phyloP scores from a whole-genome alignment of 2,329 filamentous ascomycete genomes.

The Parafenestella ontariensis region DNA sequence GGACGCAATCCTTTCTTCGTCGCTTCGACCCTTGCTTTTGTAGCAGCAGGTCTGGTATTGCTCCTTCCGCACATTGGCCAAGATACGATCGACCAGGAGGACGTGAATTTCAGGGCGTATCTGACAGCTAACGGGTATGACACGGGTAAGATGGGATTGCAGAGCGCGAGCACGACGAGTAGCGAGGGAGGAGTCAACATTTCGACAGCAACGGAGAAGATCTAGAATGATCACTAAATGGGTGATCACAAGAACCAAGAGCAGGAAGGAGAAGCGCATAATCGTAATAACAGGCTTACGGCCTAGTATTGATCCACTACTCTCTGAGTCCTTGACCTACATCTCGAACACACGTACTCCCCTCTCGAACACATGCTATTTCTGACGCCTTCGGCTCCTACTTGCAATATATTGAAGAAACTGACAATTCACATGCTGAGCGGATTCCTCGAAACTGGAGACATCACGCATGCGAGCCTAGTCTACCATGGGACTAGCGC shows the following conservation, averaged over 20 bases:
- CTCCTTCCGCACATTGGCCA: constrained; percentile 78
- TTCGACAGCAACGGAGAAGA: constrained; percentile 12
- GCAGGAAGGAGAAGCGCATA: not conserved
- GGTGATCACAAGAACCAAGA: not conserved
- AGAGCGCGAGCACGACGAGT: constrained; percentile 4
- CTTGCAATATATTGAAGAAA: not conserved
- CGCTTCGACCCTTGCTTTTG: constrained; percentile 76
- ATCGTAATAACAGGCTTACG: not conserved
- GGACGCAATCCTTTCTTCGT: constrained; percentile 93
- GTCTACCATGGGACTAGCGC: not conserved
- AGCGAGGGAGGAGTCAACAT: constrained; percentile 23
- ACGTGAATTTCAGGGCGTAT: constrained; percentile 76
- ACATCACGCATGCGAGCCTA: not conserved
- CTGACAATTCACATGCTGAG: not conserved
- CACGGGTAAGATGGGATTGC: constrained; percentile 62
- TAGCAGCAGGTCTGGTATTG: constrained; percentile 70
- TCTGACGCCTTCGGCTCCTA: not conserved
- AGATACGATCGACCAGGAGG: constrained; percentile 83
- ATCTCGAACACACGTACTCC: not conserved
- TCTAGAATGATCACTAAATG: constrained; percentile 1
- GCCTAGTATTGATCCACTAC: not conserved
- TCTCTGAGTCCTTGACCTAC: not conserved
- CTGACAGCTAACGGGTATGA: constrained; percentile 80
- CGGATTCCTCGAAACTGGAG: not conserved
- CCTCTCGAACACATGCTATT: not conserved